A percentile compares a stretch with the other conserved stretches of the same genome.
phyloP scores from a whole-genome alignment of 1,284 basidiomycete species.

The Leccinum solheimii region DNA sequence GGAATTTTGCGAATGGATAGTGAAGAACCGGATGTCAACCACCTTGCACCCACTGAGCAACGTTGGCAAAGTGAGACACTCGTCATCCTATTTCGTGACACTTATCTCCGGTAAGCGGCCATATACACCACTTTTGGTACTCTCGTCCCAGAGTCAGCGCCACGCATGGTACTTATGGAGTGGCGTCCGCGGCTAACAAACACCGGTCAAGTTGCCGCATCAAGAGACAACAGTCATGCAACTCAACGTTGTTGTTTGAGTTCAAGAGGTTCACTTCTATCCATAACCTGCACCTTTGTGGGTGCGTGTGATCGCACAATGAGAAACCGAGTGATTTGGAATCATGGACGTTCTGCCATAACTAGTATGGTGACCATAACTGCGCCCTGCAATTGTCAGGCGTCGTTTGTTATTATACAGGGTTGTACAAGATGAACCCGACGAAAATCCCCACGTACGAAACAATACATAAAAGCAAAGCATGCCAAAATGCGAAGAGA shows the following conservation, averaged over 20 bases:
- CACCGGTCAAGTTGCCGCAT: background rate
- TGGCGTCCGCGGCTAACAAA: background rate
- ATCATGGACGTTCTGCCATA: background rate
- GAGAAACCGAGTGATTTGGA: background rate
- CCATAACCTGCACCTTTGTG: background rate
- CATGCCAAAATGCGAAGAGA: conserved; percentile 6
- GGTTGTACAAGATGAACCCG: background rate
- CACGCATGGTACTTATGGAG: background rate
- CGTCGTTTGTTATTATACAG: conserved; percentile 7
- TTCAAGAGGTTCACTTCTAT: conserved; percentile 4
- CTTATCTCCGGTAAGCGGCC: conserved; percentile 1
- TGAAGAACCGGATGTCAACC: background rate
- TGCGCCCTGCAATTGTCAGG: background rate
- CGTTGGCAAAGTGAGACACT: conserved; percentile 20
- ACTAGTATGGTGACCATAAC: background rate
- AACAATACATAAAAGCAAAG: conserved; percentile 8
- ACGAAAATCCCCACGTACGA: conserved; percentile 3
- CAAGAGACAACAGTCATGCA: background rate
- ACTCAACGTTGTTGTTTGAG: conserved; percentile 10
- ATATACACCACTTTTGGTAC: conserved; percentile 1
- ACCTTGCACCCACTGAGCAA: background rate
- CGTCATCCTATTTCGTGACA: conserved; percentile 14
- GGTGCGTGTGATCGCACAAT: conserved; percentile 1
- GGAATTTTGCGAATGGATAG: background rate
- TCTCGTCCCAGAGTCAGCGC: background rate